Conservation (phyloP, 2,329 filamentous ascomycete species). For the Hypomyces rosellus region DNA sequence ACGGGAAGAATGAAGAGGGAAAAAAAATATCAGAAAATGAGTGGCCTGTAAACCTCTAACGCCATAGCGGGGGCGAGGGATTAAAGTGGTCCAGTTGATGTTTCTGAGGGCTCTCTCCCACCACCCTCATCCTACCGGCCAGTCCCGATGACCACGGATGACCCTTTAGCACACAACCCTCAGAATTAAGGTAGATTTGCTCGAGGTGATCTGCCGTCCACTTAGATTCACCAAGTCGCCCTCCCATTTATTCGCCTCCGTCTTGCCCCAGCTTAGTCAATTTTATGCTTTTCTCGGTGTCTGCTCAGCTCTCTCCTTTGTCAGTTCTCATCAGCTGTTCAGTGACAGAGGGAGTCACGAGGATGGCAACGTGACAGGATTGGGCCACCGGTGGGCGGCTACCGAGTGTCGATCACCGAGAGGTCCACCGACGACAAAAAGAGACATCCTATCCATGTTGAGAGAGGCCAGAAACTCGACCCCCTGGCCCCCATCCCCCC, state of each 20-base stretch:
- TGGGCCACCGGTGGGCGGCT: conserved; percentile 7
- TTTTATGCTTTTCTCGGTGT: neutral
- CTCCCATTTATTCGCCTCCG: neutral
- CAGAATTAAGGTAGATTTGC: no score
- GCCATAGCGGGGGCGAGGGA: no score
- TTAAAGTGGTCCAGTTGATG: no score
- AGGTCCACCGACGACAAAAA: conserved; percentile 9
- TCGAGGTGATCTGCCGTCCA: no score
- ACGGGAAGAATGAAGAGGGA: no score
- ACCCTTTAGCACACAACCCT: no score
- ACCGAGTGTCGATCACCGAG: conserved; percentile 7
- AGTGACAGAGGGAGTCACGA: neutral
- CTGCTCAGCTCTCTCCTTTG: neutral
- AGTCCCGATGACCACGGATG: no score
- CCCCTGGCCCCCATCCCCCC: neutral
- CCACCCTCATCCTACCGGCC: no score
- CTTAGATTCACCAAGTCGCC: no score
- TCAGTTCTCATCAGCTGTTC: conserved; percentile 6
- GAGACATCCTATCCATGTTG: neutral
- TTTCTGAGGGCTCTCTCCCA: no score
- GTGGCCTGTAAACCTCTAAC: no score
- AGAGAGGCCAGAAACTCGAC: neutral
- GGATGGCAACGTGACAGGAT: conserved; percentile 10
- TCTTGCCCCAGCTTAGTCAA: neutral
- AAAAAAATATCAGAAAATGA: no score